Evolutionary conservation across 139 green algal species (phyloP).

Genomic region (Coccomyxa sp.): DNA sequence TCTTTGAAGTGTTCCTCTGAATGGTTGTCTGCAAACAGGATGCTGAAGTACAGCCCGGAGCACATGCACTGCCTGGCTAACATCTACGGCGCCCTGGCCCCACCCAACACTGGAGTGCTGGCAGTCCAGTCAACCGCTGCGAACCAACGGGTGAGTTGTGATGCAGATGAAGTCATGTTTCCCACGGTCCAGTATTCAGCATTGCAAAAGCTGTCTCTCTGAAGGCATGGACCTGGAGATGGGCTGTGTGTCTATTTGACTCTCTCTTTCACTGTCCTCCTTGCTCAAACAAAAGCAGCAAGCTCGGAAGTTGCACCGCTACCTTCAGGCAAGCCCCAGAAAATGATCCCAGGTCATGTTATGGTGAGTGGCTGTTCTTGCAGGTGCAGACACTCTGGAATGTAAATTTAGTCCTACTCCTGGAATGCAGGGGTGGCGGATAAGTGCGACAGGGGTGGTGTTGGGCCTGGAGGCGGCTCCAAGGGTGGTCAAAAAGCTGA

Average conservation of each 20-base stretch:
- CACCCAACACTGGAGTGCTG: constrained; percentile 78
- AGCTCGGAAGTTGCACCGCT: too few relatives aligned
- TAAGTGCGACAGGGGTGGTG: constrained; percentile 90
- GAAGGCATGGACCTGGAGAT: too few relatives aligned
- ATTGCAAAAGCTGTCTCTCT: background rate
- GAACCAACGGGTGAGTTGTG: constrained; percentile 10
- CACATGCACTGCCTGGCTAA: constrained; percentile 94
- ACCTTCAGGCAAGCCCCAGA: too few relatives aligned
- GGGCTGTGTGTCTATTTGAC: too few relatives aligned
- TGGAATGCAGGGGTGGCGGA: constrained; percentile 67
- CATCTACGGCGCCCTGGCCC: constrained; percentile 75
- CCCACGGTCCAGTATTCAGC: too few relatives aligned
- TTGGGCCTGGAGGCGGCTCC: constrained; percentile 78
- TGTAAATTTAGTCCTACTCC: too few relatives aligned
- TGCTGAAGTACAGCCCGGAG: constrained; percentile 98
- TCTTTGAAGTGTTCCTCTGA: too few relatives aligned
- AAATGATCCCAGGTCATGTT: too few relatives aligned
- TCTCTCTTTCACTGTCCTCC: too few relatives aligned
- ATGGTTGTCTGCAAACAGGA: constrained; percentile 10
- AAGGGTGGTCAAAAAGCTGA: constrained; percentile 94
- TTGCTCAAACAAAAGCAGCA: too few relatives aligned
- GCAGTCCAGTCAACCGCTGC: constrained; percentile 33
- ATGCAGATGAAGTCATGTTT: background rate
- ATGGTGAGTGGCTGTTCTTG: too few relatives aligned
- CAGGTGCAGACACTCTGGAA: too few relatives aligned